phyloP scores from a whole-genome alignment of 805 yeast genomes.

The Candida sithepensis region DNA sequence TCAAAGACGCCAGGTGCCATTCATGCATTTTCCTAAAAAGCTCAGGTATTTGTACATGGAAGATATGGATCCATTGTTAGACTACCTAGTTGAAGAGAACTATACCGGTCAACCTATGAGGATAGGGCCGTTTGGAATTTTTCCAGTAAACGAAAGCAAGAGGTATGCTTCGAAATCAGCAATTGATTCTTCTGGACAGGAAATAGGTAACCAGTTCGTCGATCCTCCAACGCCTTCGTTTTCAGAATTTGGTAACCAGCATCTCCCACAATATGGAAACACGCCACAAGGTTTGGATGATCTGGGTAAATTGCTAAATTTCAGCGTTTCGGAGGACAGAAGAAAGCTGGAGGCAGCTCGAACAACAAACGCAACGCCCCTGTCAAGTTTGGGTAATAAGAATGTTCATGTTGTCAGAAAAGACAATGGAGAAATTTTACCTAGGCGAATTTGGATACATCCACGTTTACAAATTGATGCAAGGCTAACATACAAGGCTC shows the following conservation, averaged over 20 bases:
- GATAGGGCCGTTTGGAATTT: constrained; percentile 30
- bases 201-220: neutral
- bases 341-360: neutral
- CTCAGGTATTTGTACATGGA: constrained; percentile 36
- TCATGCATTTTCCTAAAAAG: constrained; percentile 37
- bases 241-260: neutral
- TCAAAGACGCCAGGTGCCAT: constrained; percentile 44
- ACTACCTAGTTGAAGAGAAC: constrained; percentile 15
- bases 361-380: neutral
- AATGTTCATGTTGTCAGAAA: neutral
- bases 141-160: neutral
- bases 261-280: neutral
- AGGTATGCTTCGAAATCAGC: neutral
- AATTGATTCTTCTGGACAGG: neutral
- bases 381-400: neutral
- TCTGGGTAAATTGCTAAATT: neutral
- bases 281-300: neutral
- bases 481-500: constrained; percentile 25
- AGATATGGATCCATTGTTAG: constrained; percentile 37
- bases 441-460: constrained; percentile 33
- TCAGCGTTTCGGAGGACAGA: neutral
- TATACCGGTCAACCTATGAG: constrained; percentile 26
- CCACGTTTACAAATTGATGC: constrained; percentile 31
- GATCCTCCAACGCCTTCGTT: neutral
- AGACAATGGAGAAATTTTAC: constrained; percentile 10